A percentile compares a stretch with the other conserved stretches of the same genome.
Conservation (phyloP, 2,329 filamentous ascomycete genomes). For the Penicillium brevicompactum region DNA sequence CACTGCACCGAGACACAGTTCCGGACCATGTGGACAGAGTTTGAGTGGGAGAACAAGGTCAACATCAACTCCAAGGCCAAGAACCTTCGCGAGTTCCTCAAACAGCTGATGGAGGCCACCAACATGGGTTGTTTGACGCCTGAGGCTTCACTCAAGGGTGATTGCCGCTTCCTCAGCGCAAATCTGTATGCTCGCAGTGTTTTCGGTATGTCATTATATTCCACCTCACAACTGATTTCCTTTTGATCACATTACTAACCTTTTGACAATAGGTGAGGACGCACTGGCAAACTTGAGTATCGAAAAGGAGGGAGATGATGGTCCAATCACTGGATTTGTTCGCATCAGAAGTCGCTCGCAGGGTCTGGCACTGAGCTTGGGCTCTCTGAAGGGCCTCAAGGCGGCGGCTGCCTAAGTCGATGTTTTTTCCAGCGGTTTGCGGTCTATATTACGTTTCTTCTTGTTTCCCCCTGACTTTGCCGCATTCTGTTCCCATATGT, state of each 20-base stretch:
- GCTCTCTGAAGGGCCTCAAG: conserved; percentile 91
- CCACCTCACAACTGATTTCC: not conserved
- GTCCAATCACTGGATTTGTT: conserved; percentile 94
- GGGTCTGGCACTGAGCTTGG: conserved; percentile 88
- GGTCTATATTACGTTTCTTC: conserved; percentile 32
- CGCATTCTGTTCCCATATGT: conserved; percentile 13
- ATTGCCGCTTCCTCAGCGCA: conserved; percentile 96
- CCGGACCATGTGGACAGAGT: conserved; percentile 99
- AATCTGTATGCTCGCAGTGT: conserved; percentile 96
- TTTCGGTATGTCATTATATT: conserved; percentile 72
- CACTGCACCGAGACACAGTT: conserved; percentile 97
- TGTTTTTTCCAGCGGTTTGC: conserved; percentile 31
- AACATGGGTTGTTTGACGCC: conserved; percentile 99
- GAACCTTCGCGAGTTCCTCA: conserved; percentile 85
- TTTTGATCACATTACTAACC: conserved; percentile 22
- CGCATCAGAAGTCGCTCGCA: conserved; percentile 97
- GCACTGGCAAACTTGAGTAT: conserved; percentile 96
- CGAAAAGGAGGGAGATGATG: conserved; percentile 94
- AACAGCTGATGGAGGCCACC: conserved; percentile 93
- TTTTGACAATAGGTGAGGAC: conserved; percentile 77
- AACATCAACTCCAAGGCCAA: conserved; percentile 99
- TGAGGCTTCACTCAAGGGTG: conserved; percentile 92
- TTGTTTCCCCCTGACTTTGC: conserved; percentile 22
- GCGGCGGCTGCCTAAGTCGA: conserved; percentile 55
- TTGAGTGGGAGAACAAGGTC: conserved; percentile 99